Base-by-base conservation (phyloP, 768 basidiomycete genomes). In the Hericium erinaceus region DNA sequence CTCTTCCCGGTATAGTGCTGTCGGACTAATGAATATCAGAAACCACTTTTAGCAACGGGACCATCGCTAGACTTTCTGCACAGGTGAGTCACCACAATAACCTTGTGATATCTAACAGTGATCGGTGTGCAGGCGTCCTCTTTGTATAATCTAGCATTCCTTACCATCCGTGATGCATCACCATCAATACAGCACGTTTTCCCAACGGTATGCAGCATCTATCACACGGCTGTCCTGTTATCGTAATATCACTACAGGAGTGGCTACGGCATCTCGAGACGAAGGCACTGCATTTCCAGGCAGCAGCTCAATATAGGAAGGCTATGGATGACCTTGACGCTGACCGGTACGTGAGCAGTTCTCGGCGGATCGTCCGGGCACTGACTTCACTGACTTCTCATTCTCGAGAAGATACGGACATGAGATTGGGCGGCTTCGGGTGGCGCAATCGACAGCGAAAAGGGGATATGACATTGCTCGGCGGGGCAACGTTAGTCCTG, bases 221-320 rank as follows among this genome's bases (percentile, higher is more conserved):
- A n/a, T 1, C 20, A 13, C 22, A 38, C 6, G 48, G 2, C 15
- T 15, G 15, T 16, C 6, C 16, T 20, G 15, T n/a, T 18, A 40
- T 13, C 57, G 26, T 18, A 9, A 38, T 58, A n/a, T 58, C 5
- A 15, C 3, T 60, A 3, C 38, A 94, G 94, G 77, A 81, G 39
- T 95, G 92, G 90, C 62, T 85, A 1, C 69, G 84, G 1, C 92
- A 95, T 68, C 73, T 97, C 1, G 84, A 89, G 64, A 81, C 88
- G 18, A 99, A 99, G 69, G 71, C 75, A 40, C 73, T 79, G 50
- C 95, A 99, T 71, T 99, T 99, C 66, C 77, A 78, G 48, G 92
- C 93, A 3, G 95, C 92, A 4, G 82, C 95, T 4, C 89, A 92
- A 65, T 92, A 87, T 65, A 78, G 95, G 48, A 87, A 93, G 70